Evolutionary conservation across 495 filamentous ascomycete genomes (phyloP).

Genomic region (Penicillium malachiteum): DNA sequence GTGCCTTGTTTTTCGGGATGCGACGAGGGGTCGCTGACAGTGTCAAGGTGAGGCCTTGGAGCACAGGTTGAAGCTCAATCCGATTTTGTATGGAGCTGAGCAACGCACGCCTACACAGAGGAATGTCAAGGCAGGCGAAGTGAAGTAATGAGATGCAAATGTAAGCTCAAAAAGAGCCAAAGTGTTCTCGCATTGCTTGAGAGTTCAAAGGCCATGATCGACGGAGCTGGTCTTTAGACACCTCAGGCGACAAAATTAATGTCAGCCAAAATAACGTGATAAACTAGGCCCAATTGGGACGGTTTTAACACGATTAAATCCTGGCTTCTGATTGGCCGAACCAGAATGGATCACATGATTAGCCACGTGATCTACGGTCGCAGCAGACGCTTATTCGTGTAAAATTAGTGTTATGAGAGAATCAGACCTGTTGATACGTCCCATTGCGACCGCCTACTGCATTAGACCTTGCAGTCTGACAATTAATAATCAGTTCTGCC

Average conservation of each 20-base stretch:
- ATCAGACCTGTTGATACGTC: too few relatives aligned
- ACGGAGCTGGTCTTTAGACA: slow-evolving; percentile 6
- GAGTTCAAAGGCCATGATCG: slow-evolving; percentile 16
- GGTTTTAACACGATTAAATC: too few relatives aligned
- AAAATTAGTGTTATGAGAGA: too few relatives aligned
- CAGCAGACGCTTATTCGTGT: too few relatives aligned
- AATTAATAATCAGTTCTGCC: slow-evolving; percentile 2
- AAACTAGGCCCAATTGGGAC: too few relatives aligned
- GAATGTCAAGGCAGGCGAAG: too few relatives aligned
- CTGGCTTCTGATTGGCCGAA: too few relatives aligned
- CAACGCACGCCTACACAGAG: neutral
- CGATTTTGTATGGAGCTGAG: neutral
- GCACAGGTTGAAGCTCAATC: neutral
- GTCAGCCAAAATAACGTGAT: too few relatives aligned
- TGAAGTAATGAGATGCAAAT: neutral
- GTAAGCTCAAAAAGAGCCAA: slow-evolving; percentile 7
- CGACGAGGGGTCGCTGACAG: neutral
- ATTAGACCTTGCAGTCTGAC: too few relatives aligned
- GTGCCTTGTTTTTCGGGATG: neutral
- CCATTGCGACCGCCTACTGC: too few relatives aligned
- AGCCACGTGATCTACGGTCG: too few relatives aligned
- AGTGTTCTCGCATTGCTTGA: slow-evolving; percentile 6
- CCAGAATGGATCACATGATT: too few relatives aligned
- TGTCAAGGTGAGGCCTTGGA: neutral
- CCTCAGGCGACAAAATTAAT: slow-evolving; percentile 1